phyloP scores from a whole-genome alignment of 352 stramenopile species.

The Halophytophthora polymorphica region DNA sequence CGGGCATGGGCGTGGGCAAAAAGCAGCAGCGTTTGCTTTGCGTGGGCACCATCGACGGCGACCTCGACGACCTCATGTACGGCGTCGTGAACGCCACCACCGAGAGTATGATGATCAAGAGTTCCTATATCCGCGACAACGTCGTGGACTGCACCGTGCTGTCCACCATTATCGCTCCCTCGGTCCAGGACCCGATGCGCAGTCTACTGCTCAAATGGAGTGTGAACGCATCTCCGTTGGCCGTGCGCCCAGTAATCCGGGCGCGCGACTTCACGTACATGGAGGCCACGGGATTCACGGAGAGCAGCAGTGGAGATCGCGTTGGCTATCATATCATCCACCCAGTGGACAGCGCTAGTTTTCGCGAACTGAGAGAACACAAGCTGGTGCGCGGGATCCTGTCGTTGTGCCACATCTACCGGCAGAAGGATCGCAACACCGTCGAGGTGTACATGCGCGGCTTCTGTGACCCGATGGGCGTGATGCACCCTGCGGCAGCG shows the following conservation, averaged over 20 bases:
- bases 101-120: slow-evolving; percentile 27
- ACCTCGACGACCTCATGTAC: slow-evolving; percentile 32
- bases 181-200: slow-evolving; percentile 20
- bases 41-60: slow-evolving; percentile 26
- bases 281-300: slow-evolving; percentile 30
- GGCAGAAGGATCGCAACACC: slow-evolving; percentile 22
- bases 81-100: slow-evolving; percentile 21
- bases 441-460: slow-evolving; percentile 34
- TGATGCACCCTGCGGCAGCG: slow-evolving; percentile 6
- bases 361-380: slow-evolving; percentile 15
- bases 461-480: slow-evolving; percentile 24
- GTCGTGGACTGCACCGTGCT: slow-evolving; percentile 27
- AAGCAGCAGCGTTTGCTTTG: slow-evolving; percentile 19
- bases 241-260: slow-evolving; percentile 27
- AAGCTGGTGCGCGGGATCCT: slow-evolving; percentile 29
- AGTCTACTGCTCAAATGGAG: slow-evolving; percentile 33
- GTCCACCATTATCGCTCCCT: slow-evolving; percentile 12
- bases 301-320: slow-evolving; percentile 26
- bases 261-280: slow-evolving; percentile 39
- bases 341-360: slow-evolving; percentile 22
- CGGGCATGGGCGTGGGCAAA: background rate
- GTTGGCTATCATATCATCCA: slow-evolving; percentile 35
- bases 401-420: slow-evolving; percentile 29
- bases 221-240: slow-evolving; percentile 16
- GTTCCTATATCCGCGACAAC: slow-evolving; percentile 27